Base-by-base conservation (phyloP, 2,329 filamentous ascomycete genomes). In the Colletotrichum zoysiae region DNA sequence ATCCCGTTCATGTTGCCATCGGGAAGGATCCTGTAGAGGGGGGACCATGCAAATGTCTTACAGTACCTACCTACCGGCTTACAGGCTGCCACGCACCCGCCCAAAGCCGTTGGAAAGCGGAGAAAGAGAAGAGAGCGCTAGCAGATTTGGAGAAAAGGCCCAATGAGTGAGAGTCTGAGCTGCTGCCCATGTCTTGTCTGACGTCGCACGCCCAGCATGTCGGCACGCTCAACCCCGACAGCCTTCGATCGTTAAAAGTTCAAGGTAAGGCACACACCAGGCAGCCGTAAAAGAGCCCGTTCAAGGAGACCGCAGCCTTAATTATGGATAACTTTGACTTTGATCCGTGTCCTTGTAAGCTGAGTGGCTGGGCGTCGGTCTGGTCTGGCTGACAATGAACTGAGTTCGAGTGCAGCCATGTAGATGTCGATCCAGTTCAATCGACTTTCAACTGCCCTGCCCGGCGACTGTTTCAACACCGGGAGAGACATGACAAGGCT, bases 201-300 rank as follows among this genome's bases (percentile, higher is more conserved):
- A 71, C 69, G 69, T 71, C 57, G 59, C 44, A 26, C 33, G 69
- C 59, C 65, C 65, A 71, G 69, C 59, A 55, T 64, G 38, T 64
- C 69, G 65, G 65, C 69, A 71, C 53, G 48, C 51, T 48, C 58
- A 60, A 30, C 56, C 68, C 64, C 26, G 64, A 40, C 56, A 55
- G 55, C 40, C 68, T 59, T 61, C 63, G 50, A 71, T 57, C 56
- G 50, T 67, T 11, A 42, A 18, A 33, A 14, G 59, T 51, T 33
- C 46, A 20, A 62, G 23, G 26, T 46, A 33, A n/a, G 44, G 8
- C 35, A 40, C 23, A 30, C 30, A 50, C 35, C 26, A 61, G 40
- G 33, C 64, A 61, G 67, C 50, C 59, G 40, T 51, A 20, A 35
- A 23, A 35, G 23, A 30, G 12, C 16, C 33, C 16, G 18, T 51